Evolutionary conservation across 2,329 filamentous ascomycete genomes (phyloP).

Genomic region (Cordyceps militaris): DNA sequence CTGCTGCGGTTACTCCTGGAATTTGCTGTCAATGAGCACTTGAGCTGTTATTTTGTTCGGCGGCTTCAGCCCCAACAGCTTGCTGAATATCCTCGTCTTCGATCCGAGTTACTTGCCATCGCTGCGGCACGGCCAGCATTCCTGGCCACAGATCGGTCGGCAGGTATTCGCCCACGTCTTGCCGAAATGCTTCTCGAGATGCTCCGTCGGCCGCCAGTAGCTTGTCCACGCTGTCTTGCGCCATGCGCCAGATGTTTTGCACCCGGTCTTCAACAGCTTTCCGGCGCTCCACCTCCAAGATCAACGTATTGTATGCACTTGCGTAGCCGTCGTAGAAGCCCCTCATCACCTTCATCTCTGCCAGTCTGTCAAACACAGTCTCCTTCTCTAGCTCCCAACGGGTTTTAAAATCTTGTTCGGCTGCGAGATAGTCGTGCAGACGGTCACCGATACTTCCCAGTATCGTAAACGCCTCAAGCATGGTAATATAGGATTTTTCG

Average conservation of each 20-base stretch:
- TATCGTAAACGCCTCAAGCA: slow-evolving; percentile 55
- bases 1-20: background rate
- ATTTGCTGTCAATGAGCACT: background rate
- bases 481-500: slow-evolving; percentile 44
- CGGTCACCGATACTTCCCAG: slow-evolving; percentile 62
- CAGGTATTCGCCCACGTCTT: slow-evolving; percentile 77
- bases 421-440: slow-evolving; percentile 57
- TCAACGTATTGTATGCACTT: slow-evolving; percentile 73
- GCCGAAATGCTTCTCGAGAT: slow-evolving; percentile 70
- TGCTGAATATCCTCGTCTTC: slow-evolving; percentile 18
- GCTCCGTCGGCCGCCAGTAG: slow-evolving; percentile 65
- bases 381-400: slow-evolving; percentile 70
- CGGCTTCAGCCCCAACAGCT: background rate
- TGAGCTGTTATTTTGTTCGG: background rate
- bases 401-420: slow-evolving; percentile 55
- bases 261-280: slow-evolving; percentile 67
- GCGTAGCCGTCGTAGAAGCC: slow-evolving; percentile 85
- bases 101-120: slow-evolving; percentile 41
- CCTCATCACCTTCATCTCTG: slow-evolving; percentile 69
- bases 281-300: slow-evolving; percentile 76
- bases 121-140: slow-evolving; percentile 52
- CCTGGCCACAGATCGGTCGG: slow-evolving; percentile 84
- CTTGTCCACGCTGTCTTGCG: slow-evolving; percentile 67
- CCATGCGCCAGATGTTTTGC: slow-evolving; percentile 66
- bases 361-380: slow-evolving; percentile 59